phyloP scores from a whole-genome alignment of 2,329 filamentous ascomycete species.

The Berkeleyomyces basicola region DNA sequence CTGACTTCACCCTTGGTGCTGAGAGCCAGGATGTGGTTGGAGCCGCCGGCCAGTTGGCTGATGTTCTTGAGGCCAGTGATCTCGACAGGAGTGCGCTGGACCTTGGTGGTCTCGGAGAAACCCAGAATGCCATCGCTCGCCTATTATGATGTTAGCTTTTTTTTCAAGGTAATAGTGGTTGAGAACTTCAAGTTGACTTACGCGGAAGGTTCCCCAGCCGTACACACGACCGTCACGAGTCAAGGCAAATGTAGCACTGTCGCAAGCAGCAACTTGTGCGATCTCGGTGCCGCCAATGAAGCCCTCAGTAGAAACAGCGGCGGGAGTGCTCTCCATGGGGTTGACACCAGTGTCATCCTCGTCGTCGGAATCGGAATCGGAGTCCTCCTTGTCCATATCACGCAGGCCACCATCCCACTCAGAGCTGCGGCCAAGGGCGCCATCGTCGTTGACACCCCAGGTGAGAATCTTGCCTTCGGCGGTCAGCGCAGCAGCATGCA shows the following conservation, averaged over 20 bases:
- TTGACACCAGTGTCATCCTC: conserved; percentile 51
- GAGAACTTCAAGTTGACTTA: neutral
- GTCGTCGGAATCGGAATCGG: conserved; percentile 38
- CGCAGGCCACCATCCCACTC: conserved; percentile 47
- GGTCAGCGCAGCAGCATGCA: conserved; percentile 65
- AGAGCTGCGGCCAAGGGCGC: conserved; percentile 62
- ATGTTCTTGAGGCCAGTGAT: conserved; percentile 51
- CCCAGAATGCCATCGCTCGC: conserved; percentile 47
- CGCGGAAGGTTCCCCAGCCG: conserved; percentile 68
- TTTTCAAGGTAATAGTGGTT: neutral
- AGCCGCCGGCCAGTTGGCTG: conserved; percentile 44
- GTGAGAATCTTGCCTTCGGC: conserved; percentile 67
- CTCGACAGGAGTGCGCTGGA: conserved; percentile 34
- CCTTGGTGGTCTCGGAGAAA: conserved; percentile 36
- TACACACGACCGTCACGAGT: conserved; percentile 62
- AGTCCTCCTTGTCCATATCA: conserved; percentile 38
- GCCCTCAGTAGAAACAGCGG: conserved; percentile 37
- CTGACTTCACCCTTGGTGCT: conserved; percentile 47
- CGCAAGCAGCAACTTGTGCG: conserved; percentile 49
- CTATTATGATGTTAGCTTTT: neutral
- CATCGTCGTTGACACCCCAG: conserved; percentile 80
- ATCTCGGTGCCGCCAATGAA: conserved; percentile 46
- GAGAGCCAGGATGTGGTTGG: conserved; percentile 55
- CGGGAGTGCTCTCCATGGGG: conserved; percentile 53
- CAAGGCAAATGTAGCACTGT: conserved; percentile 60